Evolutionary conservation across 169 alveolate genomes (phyloP).

Genomic region (Plasmodium chabaudi): DNA sequence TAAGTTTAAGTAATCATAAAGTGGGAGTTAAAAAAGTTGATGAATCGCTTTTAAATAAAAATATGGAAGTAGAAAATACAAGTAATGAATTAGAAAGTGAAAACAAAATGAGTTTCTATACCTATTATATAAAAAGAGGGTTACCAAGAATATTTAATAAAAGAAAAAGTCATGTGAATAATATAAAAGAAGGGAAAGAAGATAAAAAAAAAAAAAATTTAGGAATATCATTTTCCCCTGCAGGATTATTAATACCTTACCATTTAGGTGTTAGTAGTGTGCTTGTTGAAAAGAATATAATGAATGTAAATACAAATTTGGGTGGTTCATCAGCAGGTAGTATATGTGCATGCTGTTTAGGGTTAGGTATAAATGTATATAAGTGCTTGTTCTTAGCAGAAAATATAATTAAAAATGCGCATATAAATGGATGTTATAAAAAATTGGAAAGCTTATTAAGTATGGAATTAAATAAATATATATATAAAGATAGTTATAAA

Average conservation of each 20-base stretch:
- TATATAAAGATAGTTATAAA: slow-evolving; percentile 69
- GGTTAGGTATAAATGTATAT: slow-evolving; percentile 47
- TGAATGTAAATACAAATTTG: slow-evolving; percentile 79
- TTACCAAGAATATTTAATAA: slow-evolving; percentile 30
- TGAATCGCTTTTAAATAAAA: neutral
- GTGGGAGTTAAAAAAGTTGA: no score
- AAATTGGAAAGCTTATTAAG: slow-evolving; percentile 74
- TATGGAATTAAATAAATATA: slow-evolving; percentile 21
- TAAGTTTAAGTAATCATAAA: no score
- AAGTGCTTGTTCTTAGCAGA: slow-evolving; percentile 75
- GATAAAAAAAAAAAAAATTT: slow-evolving; percentile 26
- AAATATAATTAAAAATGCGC: slow-evolving; percentile 72
- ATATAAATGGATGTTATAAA: slow-evolving; percentile 65
- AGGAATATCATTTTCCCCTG: slow-evolving; percentile 84
- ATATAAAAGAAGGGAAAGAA: slow-evolving; percentile 1
- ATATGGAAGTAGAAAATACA: neutral
- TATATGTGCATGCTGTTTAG: slow-evolving; percentile 75
- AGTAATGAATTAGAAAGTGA: no score
- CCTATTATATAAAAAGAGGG: slow-evolving; percentile 17
- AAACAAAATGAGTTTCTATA: neutral
- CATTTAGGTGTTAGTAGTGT: slow-evolving; percentile 81
- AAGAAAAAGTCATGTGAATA: neutral
- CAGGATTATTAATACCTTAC: slow-evolving; percentile 84
- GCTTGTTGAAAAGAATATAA: slow-evolving; percentile 78
- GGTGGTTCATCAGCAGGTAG: slow-evolving; percentile 86